Evolutionary conservation across 2,329 filamentous ascomycete genomes (phyloP).

Genomic region (Davidsoniella eucalypti): DNA sequence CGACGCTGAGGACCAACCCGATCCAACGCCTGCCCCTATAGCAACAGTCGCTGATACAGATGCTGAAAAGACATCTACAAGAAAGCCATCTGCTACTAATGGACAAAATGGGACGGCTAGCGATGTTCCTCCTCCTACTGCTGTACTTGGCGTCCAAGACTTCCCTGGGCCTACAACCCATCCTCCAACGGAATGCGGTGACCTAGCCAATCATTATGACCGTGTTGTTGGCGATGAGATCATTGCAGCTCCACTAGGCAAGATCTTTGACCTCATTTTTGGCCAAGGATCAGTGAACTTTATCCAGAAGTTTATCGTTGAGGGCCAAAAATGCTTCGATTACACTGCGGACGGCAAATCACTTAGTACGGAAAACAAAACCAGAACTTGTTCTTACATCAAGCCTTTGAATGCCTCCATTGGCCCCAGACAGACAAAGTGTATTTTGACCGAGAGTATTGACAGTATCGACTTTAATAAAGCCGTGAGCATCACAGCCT

Average conservation of each 20-base stretch:
- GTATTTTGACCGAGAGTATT: slow-evolving; percentile 71
- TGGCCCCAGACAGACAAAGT: slow-evolving; percentile 88
- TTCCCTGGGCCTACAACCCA: slow-evolving; percentile 78
- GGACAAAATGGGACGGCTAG: slow-evolving; percentile 19
- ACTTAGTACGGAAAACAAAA: slow-evolving; percentile 56
- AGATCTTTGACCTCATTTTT: slow-evolving; percentile 79
- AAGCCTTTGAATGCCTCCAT: slow-evolving; percentile 75
- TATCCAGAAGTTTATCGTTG: slow-evolving; percentile 72
- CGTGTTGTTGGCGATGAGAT: slow-evolving; percentile 72
- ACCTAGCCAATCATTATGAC: slow-evolving; percentile 65
- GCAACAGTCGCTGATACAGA: slow-evolving; percentile 32
- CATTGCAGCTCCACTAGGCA: slow-evolving; percentile 74
- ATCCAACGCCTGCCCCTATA: slow-evolving; percentile 13
- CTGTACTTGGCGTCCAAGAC: slow-evolving; percentile 34
- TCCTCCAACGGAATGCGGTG: slow-evolving; percentile 69
- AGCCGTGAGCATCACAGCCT: slow-evolving; percentile 63
- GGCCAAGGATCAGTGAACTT: slow-evolving; percentile 64
- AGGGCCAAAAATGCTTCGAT: slow-evolving; percentile 81
- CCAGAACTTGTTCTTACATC: slow-evolving; percentile 69
- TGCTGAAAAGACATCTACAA: slow-evolving; percentile 44
- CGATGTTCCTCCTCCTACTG: slow-evolving; percentile 24
- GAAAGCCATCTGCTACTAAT: slow-evolving; percentile 50
- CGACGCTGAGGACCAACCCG: slow-evolving; percentile 39
- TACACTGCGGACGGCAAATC: slow-evolving; percentile 73
- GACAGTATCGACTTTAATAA: slow-evolving; percentile 79